Evolutionary conservation across 176 grass and related monocot species (phyloP).

Genomic region (Phragmites australis): DNA sequence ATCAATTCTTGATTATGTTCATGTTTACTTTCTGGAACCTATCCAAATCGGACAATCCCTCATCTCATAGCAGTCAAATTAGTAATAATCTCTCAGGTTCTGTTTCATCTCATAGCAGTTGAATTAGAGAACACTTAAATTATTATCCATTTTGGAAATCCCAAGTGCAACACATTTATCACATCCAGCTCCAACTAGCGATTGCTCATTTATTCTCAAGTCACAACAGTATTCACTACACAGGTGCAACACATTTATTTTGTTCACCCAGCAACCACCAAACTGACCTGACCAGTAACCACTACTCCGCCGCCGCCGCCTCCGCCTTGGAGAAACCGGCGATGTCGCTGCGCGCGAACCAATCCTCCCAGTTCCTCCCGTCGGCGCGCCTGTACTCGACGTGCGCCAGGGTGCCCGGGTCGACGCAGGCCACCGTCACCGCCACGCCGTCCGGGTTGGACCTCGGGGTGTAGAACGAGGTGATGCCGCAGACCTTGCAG

Average conservation of each 20-base stretch:
- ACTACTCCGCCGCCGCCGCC: not conserved
- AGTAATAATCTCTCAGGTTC: not conserved
- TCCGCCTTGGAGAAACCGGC: slow-evolving; percentile 43
- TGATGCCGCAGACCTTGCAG: slow-evolving; percentile 81
- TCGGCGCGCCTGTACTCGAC: slow-evolving; percentile 60
- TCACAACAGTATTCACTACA: not conserved
- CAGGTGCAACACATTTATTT: not conserved
- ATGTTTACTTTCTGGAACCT: not conserved
- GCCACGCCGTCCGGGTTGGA: slow-evolving; percentile 78
- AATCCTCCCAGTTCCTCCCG: slow-evolving; percentile 71
- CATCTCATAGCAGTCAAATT: too few relatives aligned
- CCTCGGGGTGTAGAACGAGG: slow-evolving; percentile 81
- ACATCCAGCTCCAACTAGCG: not conserved
- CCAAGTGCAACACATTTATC: not conserved
- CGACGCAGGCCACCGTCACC: slow-evolving; percentile 64
- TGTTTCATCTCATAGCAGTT: not conserved
- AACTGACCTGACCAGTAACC: not conserved
- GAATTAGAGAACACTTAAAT: not conserved
- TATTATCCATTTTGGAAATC: not conserved
- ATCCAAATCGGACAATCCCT: not conserved
- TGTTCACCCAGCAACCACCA: not conserved
- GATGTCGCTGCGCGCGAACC: slow-evolving; percentile 38
- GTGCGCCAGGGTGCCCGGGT: slow-evolving; percentile 64
- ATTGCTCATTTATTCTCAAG: slow-evolving; percentile 1
- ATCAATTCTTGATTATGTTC: not conserved